Base-by-base conservation (phyloP, 2,329 filamentous ascomycete species). In the Xenoacremonium recifei region DNA sequence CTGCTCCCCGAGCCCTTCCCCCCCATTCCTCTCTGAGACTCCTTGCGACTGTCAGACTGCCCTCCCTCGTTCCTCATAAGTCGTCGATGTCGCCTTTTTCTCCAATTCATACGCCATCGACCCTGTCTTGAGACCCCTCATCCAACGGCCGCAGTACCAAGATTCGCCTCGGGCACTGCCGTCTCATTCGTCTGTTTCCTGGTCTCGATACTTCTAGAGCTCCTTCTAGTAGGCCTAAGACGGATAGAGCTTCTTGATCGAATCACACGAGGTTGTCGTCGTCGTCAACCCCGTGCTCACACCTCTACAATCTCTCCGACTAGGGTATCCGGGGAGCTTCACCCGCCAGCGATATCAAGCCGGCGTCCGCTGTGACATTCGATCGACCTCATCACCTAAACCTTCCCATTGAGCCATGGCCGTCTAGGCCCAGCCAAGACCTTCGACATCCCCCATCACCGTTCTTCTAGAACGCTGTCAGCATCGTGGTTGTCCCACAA, bases 21-120 rank as follows among this genome's bases (percentile, higher is more conserved):
- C 9, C 29, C n/a, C 7, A 15, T 31, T n/a, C 7, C 17, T 31
- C 17, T 9, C n/a, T 31, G 13, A n/a, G n/a, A n/a, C n/a, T n/a
- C n/a, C n/a, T n/a, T n/a, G n/a, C n/a, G n/a, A n/a, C n/a, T n/a
- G n/a, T n/a, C n/a, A n/a, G n/a, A n/a, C n/a, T n/a, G n/a, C n/a
- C n/a, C n/a, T n/a, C 23, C 13, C 23, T 27, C 23, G 10, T 32
- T 16, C 29, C 15, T 32, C 29, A 11, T 6, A 32, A 32, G 10
- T 32, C 39, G 39, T 34, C 6, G 16, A 34, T 58, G 51, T 52
- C 55, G 53, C 38, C 53, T 58, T 58, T 35, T 31, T 37, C 48
- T 47, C 53, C 53, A 55, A 42, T 44, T 45, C 49, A 52, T 57
- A 58, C 55, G 55, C 54, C 55, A 58, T 55, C 53, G 30, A 21